phyloP scores from a whole-genome alignment of 1,284 basidiomycete genomes.

The Marasmius oreades region DNA sequence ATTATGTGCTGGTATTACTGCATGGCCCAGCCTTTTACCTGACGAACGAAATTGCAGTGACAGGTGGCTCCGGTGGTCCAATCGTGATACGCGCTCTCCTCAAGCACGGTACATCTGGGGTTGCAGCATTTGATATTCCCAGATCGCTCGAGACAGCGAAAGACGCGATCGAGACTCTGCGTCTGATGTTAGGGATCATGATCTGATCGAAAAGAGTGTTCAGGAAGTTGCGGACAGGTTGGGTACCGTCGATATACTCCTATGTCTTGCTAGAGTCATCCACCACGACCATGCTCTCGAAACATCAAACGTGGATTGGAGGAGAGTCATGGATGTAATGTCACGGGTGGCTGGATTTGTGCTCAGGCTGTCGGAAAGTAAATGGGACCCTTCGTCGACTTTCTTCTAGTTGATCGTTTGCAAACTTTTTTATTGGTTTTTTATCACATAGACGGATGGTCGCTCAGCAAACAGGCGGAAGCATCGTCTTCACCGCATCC shows the following conservation, averaged over 20 bases:
- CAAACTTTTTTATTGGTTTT: background rate
- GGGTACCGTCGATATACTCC: conserved; percentile 31
- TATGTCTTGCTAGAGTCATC: conserved; percentile 41
- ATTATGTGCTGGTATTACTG: too few relatives aligned
- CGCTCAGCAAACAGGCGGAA: conserved; percentile 33
- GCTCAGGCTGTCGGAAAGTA: conserved; percentile 38
- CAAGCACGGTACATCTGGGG: conserved; percentile 36
- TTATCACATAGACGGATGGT: conserved; percentile 34
- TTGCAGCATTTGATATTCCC: conserved; percentile 36
- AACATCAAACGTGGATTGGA: conserved; percentile 30
- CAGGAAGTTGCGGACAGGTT: conserved; percentile 25
- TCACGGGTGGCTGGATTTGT: conserved; percentile 40
- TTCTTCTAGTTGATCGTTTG: too few relatives aligned
- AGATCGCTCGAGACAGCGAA: conserved; percentile 21
- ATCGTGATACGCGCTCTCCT: conserved; percentile 33
- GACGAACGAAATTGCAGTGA: conserved; percentile 28
- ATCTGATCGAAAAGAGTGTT: conserved; percentile 26
- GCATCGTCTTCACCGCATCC: conserved; percentile 39
- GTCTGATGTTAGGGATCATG: conserved; percentile 34
- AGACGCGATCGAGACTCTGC: conserved; percentile 23
- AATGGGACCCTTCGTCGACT: too few relatives aligned
- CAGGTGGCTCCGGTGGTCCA: conserved; percentile 38
- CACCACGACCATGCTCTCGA: conserved; percentile 28
- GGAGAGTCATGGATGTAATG: conserved; percentile 36
- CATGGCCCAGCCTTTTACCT: background rate